Percentiles rank a stretch among this genome's conserved stretches.
Evolutionary conservation across 257 asterid species (phyloP).

Genomic region (Handroanthus guayacan): DNA sequence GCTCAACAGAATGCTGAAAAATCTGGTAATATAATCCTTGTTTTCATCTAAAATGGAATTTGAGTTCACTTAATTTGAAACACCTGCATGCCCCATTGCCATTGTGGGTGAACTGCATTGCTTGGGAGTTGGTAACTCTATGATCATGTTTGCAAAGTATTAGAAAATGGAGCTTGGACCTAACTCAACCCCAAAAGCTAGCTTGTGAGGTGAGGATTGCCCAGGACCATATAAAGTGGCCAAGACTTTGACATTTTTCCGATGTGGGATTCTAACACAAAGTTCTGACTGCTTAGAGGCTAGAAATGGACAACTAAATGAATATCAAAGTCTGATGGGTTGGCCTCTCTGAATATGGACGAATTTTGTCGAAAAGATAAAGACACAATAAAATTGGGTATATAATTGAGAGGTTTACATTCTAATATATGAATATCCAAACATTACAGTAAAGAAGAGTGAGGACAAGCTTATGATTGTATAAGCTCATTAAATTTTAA

Average conservation of each 20-base stretch:
- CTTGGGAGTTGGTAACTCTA: conserved; percentile 7
- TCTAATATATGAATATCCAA: neutral
- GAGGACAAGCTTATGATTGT: neutral
- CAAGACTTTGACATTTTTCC: no score
- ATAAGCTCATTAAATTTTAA: neutral
- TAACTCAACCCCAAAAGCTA: no score
- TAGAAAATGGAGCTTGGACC: no score
- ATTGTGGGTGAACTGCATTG: neutral
- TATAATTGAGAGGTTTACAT: neutral
- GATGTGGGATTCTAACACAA: no score
- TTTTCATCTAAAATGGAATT: conserved; percentile 24
- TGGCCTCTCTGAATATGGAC: conserved; percentile 9
- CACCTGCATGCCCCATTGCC: neutral
- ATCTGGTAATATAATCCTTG: conserved; percentile 56
- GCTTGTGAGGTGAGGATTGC: no score
- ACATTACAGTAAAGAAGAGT: neutral
- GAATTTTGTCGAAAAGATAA: neutral
- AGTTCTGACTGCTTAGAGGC: neutral
- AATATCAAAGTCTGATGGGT: conserved; percentile 8
- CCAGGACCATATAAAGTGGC: no score
- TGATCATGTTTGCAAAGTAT: neutral
- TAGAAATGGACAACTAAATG: conserved; percentile 6
- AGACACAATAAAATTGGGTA: neutral
- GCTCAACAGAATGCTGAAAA: conserved; percentile 51
- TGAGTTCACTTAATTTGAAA: neutral